Percentiles rank a stretch among this genome's conserved stretches.
Conservation (phyloP, 345 rosid genomes). For the Acer negundo region DNA sequence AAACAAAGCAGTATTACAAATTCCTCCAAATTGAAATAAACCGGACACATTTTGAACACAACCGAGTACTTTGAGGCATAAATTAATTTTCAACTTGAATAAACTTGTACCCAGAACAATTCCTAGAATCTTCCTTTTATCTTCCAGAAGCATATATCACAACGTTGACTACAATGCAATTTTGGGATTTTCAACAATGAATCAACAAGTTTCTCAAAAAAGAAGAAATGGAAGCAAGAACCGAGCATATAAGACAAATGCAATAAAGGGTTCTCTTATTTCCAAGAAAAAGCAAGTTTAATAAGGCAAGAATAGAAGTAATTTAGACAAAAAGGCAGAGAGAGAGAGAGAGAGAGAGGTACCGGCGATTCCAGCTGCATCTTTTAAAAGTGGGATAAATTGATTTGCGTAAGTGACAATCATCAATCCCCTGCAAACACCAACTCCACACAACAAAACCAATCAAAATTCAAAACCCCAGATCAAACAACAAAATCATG, state of each 20-base stretch:
- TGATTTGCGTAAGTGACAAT: slow-evolving; percentile 24
- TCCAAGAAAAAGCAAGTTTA: too few relatives aligned
- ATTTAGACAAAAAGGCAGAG: not conserved
- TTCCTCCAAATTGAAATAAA: not conserved
- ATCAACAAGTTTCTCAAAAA: not conserved
- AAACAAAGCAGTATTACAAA: not conserved
- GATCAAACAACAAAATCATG: not conserved
- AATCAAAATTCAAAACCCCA: not conserved
- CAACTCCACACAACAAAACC: not conserved
- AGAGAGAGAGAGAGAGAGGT: slow-evolving; percentile 10
- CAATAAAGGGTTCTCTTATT: not conserved
- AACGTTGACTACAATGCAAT: not conserved
- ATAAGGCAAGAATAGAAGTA: not conserved
- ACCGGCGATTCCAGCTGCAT: slow-evolving; percentile 79
- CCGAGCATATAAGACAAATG: not conserved
- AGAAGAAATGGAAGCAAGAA: not conserved
- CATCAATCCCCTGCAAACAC: slow-evolving; percentile 40
- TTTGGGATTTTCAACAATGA: not conserved
- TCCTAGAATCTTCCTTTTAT: not conserved
- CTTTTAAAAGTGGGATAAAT: slow-evolving; percentile 37
- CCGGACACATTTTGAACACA: not conserved
- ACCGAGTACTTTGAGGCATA: not conserved
- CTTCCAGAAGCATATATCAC: not conserved
- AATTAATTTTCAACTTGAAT: not conserved
- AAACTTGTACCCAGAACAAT: not conserved